Percentiles rank a stretch among this genome's conserved stretches.
phyloP scores from a whole-genome alignment of 1,139 yeast genomes.

The Pichia sp. region DNA sequence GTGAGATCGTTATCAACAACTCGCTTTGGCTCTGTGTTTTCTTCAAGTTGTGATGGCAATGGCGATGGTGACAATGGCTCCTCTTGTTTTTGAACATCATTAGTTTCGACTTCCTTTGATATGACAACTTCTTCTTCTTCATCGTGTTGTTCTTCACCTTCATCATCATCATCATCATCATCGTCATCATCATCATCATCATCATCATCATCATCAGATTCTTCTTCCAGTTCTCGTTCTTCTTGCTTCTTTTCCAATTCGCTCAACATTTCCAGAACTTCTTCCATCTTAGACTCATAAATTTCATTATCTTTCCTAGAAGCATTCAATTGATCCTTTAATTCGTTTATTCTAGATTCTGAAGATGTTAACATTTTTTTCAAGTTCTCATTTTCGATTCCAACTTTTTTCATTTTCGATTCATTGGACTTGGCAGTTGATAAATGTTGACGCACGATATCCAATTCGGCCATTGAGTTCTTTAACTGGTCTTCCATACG shows the following conservation, averaged over 20 bases:
- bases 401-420: conserved; percentile 7
- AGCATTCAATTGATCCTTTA: background rate
- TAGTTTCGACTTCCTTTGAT: no score
- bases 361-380: background rate
- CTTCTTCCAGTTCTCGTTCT: background rate
- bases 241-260: background rate
- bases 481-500: conserved; percentile 29
- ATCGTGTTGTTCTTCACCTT: no score
- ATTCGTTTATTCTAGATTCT: background rate
- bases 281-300: background rate
- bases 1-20: background rate
- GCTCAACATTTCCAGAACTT: background rate
- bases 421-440: conserved; percentile 21
- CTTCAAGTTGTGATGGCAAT: background rate
- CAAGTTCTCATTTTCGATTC: conserved; percentile 5
- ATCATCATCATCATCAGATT: no score
- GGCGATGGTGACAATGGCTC: no score
- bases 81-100: no score
- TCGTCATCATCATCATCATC: no score
- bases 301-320: background rate
- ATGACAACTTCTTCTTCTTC: no score
- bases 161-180: no score
- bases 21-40: background rate
- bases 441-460: conserved; percentile 21
- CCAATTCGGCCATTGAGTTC: conserved; percentile 22